Evolutionary conservation across 441 rosid species (phyloP).

Genomic region (Gossypium armourianum): DNA sequence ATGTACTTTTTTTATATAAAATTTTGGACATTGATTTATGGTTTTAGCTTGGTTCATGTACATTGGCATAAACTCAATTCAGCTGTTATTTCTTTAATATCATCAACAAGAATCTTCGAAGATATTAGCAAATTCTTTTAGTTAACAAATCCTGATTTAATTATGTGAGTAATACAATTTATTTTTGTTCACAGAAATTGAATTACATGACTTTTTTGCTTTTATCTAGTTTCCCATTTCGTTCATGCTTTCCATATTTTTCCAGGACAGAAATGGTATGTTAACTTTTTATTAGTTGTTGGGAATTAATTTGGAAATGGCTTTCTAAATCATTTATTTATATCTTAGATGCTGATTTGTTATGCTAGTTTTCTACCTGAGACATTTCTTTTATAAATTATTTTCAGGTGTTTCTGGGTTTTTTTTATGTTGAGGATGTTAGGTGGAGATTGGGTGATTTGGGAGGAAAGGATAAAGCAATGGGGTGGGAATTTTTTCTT

Average conservation of each 20-base stretch:
- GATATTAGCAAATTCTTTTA: slow-evolving; percentile 11
- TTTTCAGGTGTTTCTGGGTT: slow-evolving; percentile 12
- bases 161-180: slow-evolving; percentile 22
- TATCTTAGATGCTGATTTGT: slow-evolving; percentile 20
- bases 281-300: slow-evolving; percentile 20
- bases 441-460: slow-evolving; percentile 20
- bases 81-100: slow-evolving; percentile 16
- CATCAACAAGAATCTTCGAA: slow-evolving; percentile 21
- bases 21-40: slow-evolving; percentile 8
- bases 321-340: slow-evolving; percentile 29
- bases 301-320: slow-evolving; percentile 21
- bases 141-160: slow-evolving; percentile 21
- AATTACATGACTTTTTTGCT: background rate
- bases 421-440: slow-evolving; percentile 6
- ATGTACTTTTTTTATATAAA: slow-evolving; percentile 5
- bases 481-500: slow-evolving; percentile 15
- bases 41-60: slow-evolving; percentile 19
- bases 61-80: slow-evolving; percentile 8
- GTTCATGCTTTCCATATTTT: slow-evolving; percentile 18
- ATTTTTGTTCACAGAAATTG: slow-evolving; percentile 15
- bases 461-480: slow-evolving; percentile 15
- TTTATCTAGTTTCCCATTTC: slow-evolving; percentile 14
- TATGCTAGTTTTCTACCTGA: background rate
- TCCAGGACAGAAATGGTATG: slow-evolving; percentile 3
- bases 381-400: background rate